Conservation (phyloP, 129 eudicot species). For the Arctium lappa region DNA sequence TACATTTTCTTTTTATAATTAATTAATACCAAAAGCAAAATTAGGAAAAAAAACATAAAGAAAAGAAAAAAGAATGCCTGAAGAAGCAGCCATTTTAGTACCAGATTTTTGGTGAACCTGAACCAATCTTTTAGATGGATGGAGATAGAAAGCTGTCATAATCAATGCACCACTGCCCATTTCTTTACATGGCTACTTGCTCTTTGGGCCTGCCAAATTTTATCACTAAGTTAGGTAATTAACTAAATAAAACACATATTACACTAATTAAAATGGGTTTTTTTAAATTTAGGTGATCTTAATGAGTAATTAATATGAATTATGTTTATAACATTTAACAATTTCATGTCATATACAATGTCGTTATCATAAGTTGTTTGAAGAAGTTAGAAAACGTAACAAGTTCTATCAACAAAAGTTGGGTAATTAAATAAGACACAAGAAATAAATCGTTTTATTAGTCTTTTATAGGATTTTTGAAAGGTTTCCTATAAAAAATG, state of each 20-base stretch:
- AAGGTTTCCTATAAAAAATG: not conserved
- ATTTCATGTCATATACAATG: not conserved
- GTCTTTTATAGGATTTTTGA: too few species aligned
- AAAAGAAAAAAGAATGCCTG: not conserved
- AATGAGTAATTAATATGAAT: not conserved
- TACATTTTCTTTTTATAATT: not conserved
- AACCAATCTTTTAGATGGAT: not conserved
- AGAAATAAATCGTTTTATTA: too few species aligned
- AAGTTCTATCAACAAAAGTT: too few species aligned
- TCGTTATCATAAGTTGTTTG: too few species aligned
- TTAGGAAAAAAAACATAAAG: not conserved
- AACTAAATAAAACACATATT: too few species aligned
- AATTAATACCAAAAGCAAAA: not conserved
- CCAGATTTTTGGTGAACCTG: slow-evolving; percentile 15
- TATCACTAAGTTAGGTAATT: not conserved
- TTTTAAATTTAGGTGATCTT: not conserved
- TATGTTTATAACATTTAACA: not conserved
- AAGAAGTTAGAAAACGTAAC: not conserved
- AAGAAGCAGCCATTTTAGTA: not conserved
- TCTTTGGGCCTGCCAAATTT: slow-evolving; percentile 32
- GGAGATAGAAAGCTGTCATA: slow-evolving; percentile 18
- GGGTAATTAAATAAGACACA: too few species aligned
- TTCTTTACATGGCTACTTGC: slow-evolving; percentile 40
- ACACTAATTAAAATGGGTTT: too few species aligned
- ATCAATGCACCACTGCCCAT: slow-evolving; percentile 36